Conservation (phyloP, 129 eudicot genomes). For the Flaveria brownii region DNA sequence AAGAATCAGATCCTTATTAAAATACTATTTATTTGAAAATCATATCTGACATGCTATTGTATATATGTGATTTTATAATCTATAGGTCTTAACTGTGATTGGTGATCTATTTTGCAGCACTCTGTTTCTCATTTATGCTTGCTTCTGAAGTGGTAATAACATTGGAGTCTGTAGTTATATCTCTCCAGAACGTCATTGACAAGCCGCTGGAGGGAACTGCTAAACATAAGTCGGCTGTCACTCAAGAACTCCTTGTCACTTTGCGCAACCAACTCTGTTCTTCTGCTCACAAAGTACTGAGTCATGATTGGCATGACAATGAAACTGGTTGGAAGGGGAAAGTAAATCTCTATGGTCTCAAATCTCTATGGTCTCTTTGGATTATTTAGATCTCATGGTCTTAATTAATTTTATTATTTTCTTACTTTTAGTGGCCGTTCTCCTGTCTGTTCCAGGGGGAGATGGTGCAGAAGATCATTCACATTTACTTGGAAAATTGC, state of each 20-base stretch:
- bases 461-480: constrained; percentile 64
- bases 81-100: constrained; percentile 7
- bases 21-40: not conserved
- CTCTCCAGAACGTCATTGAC: constrained; percentile 42
- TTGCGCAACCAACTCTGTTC: constrained; percentile 54
- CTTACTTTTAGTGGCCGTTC: constrained; percentile 9
- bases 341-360: constrained; percentile 39
- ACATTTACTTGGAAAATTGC: constrained; percentile 68
- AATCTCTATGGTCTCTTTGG: constrained; percentile 20
- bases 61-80: not conserved
- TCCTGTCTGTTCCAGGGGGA: constrained; percentile 56
- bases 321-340: constrained; percentile 57
- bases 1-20: not conserved
- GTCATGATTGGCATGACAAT: constrained; percentile 43
- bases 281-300: constrained; percentile 58
- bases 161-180: constrained; percentile 50
- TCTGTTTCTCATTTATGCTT: constrained; percentile 57
- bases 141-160: constrained; percentile 73
- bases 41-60: not conserved
- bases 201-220: constrained; percentile 46
- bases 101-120: constrained; percentile 51
- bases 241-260: constrained; percentile 44
- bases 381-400: not conserved
- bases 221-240: constrained; percentile 32
- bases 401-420: constrained; percentile 7